Evolutionary conservation across 768 basidiomycete species (phyloP).

Genomic region (Termitomyces sp.): DNA sequence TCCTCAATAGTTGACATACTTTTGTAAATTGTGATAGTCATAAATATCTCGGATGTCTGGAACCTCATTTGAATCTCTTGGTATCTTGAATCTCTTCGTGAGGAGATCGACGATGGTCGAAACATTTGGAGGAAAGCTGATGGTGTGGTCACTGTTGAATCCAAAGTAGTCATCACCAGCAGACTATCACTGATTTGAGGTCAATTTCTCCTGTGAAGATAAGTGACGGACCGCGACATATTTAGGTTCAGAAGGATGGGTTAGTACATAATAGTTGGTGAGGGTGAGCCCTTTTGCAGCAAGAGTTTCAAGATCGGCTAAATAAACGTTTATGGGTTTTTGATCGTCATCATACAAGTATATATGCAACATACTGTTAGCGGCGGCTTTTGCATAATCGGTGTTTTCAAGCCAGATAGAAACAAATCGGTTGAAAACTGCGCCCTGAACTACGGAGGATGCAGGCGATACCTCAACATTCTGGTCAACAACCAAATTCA

Average conservation of each 20-base stretch:
- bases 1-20: too few relatives aligned
- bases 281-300: conserved; percentile 48
- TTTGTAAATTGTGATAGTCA: too few relatives aligned
- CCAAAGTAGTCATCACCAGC: conserved; percentile 28
- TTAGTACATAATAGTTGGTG: conserved; percentile 43
- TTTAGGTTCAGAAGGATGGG: conserved; percentile 64
- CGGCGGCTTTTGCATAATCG: conserved; percentile 35
- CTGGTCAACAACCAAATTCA: background rate
- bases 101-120: conserved; percentile 60
- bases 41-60: too few relatives aligned
- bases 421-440: conserved; percentile 29
- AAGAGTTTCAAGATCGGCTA: conserved; percentile 32
- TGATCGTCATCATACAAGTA: too few relatives aligned
- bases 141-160: conserved; percentile 36
- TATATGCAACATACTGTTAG: conserved; percentile 19
- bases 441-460: conserved; percentile 18
- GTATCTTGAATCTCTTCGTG: too few relatives aligned
- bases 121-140: conserved; percentile 42
- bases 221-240: conserved; percentile 34
- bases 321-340: background rate
- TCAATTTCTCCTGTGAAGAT: conserved; percentile 17
- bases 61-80: too few relatives aligned
- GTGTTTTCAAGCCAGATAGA: conserved; percentile 65
- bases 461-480: conserved; percentile 1
- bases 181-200: conserved; percentile 1